Evolutionary conservation across 2,329 filamentous ascomycete genomes (phyloP), one percentile per base, ranked within the genome.

Genomic region (Aspergillus niger): DNA sequence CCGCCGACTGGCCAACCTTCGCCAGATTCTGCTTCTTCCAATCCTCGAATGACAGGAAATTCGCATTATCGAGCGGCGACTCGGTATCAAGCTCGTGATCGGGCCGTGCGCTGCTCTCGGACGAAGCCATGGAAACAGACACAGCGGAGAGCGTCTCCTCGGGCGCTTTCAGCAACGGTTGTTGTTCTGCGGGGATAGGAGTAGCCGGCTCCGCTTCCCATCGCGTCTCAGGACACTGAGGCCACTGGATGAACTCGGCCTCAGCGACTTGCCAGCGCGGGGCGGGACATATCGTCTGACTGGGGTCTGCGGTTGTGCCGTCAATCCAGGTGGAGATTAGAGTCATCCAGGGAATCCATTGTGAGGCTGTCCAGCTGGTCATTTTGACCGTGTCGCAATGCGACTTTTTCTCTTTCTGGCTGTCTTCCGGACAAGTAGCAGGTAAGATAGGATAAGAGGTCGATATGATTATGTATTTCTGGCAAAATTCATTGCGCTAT

Each of bases 41-140:
- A 70, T 98, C 94, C 74, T 98, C 95, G 69, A 99, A 99, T 0
- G 95, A 97, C 69, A 98, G 87, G 74, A 98, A 98, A 6, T 92
- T 89, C 49, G 89, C 85, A 67, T 91, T 90, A 70, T 91, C 89
- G 10, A 90, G 80, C 0, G 85, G 83, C 2, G 86, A 88, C 51
- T 90, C 89, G 5, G 82, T 81, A 59, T 90, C 88, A 15, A 81
- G 72, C 57, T 87, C 83, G 15, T 77, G 69, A 11, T 79, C 65
- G 71, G 15, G 72, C 58, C 49, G 52, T 17, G 48, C 51, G 7
- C 49, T 28, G 39, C n/a, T 20, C 39, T 50, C 30, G 11, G 52
- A 58, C 15, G 48, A 50, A 43, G 47, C 41, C 32, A 58, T 49
- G 36, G 51, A 41, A 2, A 60, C 30, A 1, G 53, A 56, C 11